Conservation (phyloP, 805 yeast species). For the Zygotorulaspora chibaensis region DNA sequence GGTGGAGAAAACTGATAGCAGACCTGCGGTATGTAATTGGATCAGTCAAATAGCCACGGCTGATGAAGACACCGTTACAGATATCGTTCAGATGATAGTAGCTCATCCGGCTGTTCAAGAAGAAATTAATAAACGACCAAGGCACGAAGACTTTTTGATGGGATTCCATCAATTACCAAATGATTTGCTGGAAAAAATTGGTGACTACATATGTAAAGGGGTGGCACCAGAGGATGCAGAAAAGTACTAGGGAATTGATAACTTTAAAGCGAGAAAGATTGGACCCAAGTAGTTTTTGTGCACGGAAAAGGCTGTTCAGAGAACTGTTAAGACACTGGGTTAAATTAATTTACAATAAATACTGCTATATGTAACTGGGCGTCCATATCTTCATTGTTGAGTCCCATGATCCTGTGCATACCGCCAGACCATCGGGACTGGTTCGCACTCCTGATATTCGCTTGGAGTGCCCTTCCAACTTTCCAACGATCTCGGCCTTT, state of each 20-base stretch:
- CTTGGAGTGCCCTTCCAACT: conserved; percentile 59
- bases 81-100: conserved; percentile 23
- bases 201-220: conserved; percentile 7
- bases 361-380: conserved; percentile 26
- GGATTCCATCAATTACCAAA: conserved; percentile 27
- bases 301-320: no score
- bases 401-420: conserved; percentile 82
- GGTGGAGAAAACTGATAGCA: conserved; percentile 39
- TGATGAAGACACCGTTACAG: conserved; percentile 27
- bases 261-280: no score
- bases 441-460: conserved; percentile 59
- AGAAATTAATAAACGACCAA: conserved; percentile 20
- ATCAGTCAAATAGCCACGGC: conserved; percentile 11
- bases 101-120: conserved; percentile 25
- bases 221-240: neutral
- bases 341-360: neutral
- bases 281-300: no score
- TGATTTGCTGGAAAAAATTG: conserved; percentile 17
- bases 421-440: conserved; percentile 70
- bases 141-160: conserved; percentile 22
- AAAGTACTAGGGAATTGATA: no score
- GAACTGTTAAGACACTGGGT: no score
- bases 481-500: conserved; percentile 59
- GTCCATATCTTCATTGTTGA: conserved; percentile 66
- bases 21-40: conserved; percentile 15